phyloP scores from a whole-genome alignment of 139 green algal species.

The Pedinophyceae sp. region DNA sequence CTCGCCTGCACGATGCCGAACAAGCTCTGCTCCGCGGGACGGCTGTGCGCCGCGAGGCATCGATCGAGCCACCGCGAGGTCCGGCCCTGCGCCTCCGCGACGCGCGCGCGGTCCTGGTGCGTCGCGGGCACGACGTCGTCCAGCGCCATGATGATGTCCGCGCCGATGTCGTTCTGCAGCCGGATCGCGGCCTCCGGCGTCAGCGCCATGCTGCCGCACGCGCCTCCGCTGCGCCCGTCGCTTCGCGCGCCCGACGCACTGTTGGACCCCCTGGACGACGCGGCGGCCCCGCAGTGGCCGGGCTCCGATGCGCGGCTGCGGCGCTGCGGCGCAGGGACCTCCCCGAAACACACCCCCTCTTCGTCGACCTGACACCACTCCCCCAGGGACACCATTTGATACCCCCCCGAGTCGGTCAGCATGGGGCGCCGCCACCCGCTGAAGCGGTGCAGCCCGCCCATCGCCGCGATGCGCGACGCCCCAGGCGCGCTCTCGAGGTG shows the following conservation, averaged over 20 bases:
- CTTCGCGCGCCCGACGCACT: too few relatives aligned
- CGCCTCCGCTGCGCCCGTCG: too few relatives aligned
- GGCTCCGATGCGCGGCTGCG: too few relatives aligned
- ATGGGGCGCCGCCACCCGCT: slow-evolving; percentile 65
- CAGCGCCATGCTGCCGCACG: slow-evolving; percentile 63
- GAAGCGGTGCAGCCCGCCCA: slow-evolving; percentile 80
- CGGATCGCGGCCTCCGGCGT: slow-evolving; percentile 85
- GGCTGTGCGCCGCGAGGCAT: slow-evolving; percentile 73
- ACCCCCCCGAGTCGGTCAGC: slow-evolving; percentile 61
- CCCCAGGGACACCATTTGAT: slow-evolving; percentile 74
- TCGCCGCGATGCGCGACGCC: slow-evolving; percentile 44
- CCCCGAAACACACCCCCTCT: too few relatives aligned
- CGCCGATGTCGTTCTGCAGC: slow-evolving; percentile 69
- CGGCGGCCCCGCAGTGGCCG: too few relatives aligned
- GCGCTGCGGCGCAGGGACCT: too few relatives aligned
- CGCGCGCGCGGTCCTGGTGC: slow-evolving; percentile 35
- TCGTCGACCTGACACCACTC: too few relatives aligned
- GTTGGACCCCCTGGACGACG: too few relatives aligned
- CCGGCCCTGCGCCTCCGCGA: slow-evolving; percentile 81
- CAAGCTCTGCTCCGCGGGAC: slow-evolving; percentile 70
- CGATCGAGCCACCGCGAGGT: slow-evolving; percentile 88
- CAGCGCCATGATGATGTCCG: slow-evolving; percentile 93
- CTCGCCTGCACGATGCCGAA: too few relatives aligned
- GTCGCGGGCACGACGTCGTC: slow-evolving; percentile 82
- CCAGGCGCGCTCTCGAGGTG: slow-evolving; percentile 46